phyloP scores from a whole-genome alignment of 768 basidiomycete species.

The Macrocybe gigantea region DNA sequence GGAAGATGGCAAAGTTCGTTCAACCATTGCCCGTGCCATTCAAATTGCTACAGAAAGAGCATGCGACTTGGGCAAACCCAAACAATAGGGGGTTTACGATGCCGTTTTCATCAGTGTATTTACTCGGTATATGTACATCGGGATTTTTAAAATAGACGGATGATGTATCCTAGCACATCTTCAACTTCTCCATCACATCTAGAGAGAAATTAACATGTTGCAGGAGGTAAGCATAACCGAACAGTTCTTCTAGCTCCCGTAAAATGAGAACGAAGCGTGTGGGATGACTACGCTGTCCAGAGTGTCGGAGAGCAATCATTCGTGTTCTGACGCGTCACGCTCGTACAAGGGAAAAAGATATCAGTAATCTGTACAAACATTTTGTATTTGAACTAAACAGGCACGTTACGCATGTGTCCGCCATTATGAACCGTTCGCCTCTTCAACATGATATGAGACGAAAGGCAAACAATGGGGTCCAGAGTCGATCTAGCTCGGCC shows the following conservation, averaged over 20 bases:
- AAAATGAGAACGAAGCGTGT: slow-evolving; percentile 95
- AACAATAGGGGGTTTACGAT: slow-evolving; percentile 31
- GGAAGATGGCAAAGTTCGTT: slow-evolving; percentile 90
- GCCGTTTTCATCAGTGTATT: neutral
- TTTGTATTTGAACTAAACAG: too few relatives aligned
- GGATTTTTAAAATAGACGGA: neutral
- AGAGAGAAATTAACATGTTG: slow-evolving; percentile 9
- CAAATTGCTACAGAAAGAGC: slow-evolving; percentile 91
- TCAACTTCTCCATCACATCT: slow-evolving; percentile 22
- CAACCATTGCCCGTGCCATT: slow-evolving; percentile 92
- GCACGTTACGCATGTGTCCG: too few relatives aligned
- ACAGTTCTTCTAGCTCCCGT: slow-evolving; percentile 70
- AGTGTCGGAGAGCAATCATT: slow-evolving; percentile 83
- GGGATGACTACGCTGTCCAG: slow-evolving; percentile 71
- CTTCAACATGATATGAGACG: neutral
- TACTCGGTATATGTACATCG: neutral
- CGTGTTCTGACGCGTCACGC: too few relatives aligned
- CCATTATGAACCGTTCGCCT: too few relatives aligned
- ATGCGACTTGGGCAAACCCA: slow-evolving; percentile 73
- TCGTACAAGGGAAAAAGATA: too few relatives aligned
- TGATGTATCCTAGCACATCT: slow-evolving; percentile 25
- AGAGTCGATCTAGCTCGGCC: slow-evolving; percentile 60
- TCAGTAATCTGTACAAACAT: too few relatives aligned
- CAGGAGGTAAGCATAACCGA: slow-evolving; percentile 5
- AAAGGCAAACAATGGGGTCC: slow-evolving; percentile 20